Percentiles rank a stretch among this genome's conserved stretches.
Evolutionary conservation across 257 asterid species (phyloP).

Genomic region (Phtheirospermum japonicum): DNA sequence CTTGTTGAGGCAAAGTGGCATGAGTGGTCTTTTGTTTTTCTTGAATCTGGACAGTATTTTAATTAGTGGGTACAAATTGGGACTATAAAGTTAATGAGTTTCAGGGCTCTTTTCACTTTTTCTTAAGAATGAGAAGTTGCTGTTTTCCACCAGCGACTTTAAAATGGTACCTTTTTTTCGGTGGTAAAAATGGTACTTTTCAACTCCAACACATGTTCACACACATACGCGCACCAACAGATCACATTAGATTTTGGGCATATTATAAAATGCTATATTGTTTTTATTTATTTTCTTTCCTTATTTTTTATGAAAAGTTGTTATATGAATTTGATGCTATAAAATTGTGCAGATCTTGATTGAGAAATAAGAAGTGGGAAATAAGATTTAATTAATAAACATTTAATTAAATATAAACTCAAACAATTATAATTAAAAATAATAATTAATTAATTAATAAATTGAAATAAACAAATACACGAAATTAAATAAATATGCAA

Average conservation of each 20-base stretch:
- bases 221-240: not conserved
- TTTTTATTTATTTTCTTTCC: no score
- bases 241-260: not conserved
- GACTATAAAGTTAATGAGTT: not conserved
- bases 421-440: no score
- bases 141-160: not conserved
- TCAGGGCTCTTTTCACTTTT: not conserved
- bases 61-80: constrained; percentile 3
- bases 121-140: not conserved
- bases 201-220: not conserved
- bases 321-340: not conserved
- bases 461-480: no score
- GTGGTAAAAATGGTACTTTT: not conserved
- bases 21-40: constrained; percentile 3
- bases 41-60: constrained; percentile 1
- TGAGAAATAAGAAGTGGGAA: not conserved
- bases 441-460: no score
- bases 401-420: no score
- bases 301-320: no score
- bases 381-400: no score
- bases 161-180: not conserved
- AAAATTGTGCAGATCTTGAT: not conserved
- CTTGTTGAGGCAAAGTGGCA: not conserved
- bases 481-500: no score
- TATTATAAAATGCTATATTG: not conserved